Conservation (phyloP, 2,329 filamentous ascomycete genomes). For the Colletotrichum tamarilloi region DNA sequence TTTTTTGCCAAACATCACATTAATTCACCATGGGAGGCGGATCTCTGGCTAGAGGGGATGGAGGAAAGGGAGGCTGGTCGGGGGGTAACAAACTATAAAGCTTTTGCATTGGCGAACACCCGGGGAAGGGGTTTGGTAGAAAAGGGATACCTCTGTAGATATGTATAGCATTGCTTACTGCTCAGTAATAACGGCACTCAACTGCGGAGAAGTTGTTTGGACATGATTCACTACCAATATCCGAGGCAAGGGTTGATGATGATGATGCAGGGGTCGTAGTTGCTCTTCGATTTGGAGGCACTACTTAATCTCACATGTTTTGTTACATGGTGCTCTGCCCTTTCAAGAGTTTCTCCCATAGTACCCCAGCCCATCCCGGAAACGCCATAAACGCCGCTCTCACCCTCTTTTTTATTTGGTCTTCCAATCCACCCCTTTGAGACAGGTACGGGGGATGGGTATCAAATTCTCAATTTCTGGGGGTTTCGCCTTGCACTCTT, state of each 20-base stretch:
- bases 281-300: conserved; percentile 6
- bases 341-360: neutral
- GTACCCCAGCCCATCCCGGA: neutral
- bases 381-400: conserved; percentile 31
- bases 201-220: conserved; percentile 9
- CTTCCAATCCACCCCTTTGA: neutral
- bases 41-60: conserved; percentile 5
- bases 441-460: neutral
- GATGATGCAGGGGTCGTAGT: neutral
- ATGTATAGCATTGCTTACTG: conserved; percentile 28
- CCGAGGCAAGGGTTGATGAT: neutral
- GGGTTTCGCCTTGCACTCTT: neutral
- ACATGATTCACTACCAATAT: neutral
- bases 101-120: conserved; percentile 29
- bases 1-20: conserved; percentile 10
- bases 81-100: neutral
- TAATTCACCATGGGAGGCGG: conserved; percentile 31
- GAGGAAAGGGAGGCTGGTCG: neutral
- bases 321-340: conserved; percentile 21
- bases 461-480: conserved; percentile 1
- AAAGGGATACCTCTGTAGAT: conserved; percentile 35
- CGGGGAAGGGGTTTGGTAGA: conserved; percentile 24
- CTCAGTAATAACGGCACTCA: conserved; percentile 26
- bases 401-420: neutral
- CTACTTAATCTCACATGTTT: conserved; percentile 5